Base-by-base conservation (phyloP, 345 rosid species). In the Aquilaria sinensis region DNA sequence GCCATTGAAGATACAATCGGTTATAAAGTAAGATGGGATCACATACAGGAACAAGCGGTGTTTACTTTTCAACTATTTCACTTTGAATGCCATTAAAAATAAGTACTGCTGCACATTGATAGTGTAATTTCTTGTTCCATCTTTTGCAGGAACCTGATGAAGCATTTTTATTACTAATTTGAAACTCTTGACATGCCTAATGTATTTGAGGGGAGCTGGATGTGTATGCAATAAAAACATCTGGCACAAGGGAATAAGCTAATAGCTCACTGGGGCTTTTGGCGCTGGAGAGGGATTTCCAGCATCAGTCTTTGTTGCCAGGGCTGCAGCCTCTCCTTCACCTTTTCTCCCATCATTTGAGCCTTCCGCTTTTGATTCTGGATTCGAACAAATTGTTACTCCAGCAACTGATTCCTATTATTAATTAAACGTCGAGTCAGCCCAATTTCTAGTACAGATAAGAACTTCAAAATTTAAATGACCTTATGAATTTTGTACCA, bases 221-320 rank as follows among this genome's bases (percentile, higher is more conserved):
- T 3, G 31, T 29, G 33, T 30, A 14, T 23, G 51, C 23, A 57
- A 49, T 10, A 53, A 37, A 31, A 51, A n/a, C 16, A 48, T 7
- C 0, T 8, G 37, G 1, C 6, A 51, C 45, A 9, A 33, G 16
- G 6, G 9, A 53, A 59, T 37, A 43, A 34, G 34, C 43, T n/a
- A 37, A 34, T 59, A 49, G 47, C 81, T 62, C 58, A 88, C 92
- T 1, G 80, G 70, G 67, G 70, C 78, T 78, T 85, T 90, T 47
- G 71, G 9, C 9, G 75, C 65, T 60, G 79, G 45, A 48, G 66
- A 51, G 34, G 74, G 11, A 50, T 43, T 64, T 63, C 67, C 87
- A 51, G 48, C 74, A 29, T 75, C 89, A 34, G 67, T 60, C 74
- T 73, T 84, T 10, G 80, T 57, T 53, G 70, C 76, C 23, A 66